A percentile compares a stretch with the other conserved stretches of the same genome.
Evolutionary conservation across 2,329 filamentous ascomycete genomes (phyloP).

Genomic region (Trichoderma sp.): DNA sequence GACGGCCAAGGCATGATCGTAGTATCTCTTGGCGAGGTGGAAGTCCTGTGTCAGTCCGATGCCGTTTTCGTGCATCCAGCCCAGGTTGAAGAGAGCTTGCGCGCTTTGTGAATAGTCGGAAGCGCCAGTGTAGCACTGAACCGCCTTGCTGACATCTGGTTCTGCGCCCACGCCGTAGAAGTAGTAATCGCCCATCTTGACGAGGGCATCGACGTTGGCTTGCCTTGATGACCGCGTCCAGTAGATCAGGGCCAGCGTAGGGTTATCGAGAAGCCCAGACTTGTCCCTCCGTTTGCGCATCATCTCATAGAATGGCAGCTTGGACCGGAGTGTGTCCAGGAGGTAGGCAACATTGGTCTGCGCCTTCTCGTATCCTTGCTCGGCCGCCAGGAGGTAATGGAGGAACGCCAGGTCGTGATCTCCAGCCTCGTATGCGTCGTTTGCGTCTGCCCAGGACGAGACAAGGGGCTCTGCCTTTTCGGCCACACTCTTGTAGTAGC

Average conservation of each 20-base stretch:
- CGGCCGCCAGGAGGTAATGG: slow-evolving; percentile 81
- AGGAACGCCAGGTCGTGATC: slow-evolving; percentile 80
- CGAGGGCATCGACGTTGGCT: slow-evolving; percentile 86
- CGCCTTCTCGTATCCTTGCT: slow-evolving; percentile 86
- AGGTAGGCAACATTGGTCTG: slow-evolving; percentile 90
- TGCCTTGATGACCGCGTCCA: slow-evolving; percentile 96
- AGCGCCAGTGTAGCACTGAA: slow-evolving; percentile 87
- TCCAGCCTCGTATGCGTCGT: slow-evolving; percentile 76
- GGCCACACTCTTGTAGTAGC: slow-evolving; percentile 80
- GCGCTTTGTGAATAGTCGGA: slow-evolving; percentile 90
- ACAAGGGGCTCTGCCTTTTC: slow-evolving; percentile 73
- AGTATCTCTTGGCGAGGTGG: slow-evolving; percentile 94
- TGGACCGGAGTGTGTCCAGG: slow-evolving; percentile 71
- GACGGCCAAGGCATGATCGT: slow-evolving; percentile 87
- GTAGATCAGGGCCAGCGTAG: slow-evolving; percentile 76
- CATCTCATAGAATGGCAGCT: slow-evolving; percentile 44
- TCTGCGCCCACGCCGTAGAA: slow-evolving; percentile 76
- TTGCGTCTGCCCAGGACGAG: slow-evolving; percentile 80
- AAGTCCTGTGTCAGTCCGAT: slow-evolving; percentile 92
- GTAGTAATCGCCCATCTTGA: slow-evolving; percentile 99
- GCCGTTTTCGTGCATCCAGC: slow-evolving; percentile 99
- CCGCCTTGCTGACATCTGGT: slow-evolving; percentile 78
- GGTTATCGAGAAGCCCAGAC: slow-evolving; percentile 52
- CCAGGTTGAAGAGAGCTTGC: slow-evolving; percentile 94
- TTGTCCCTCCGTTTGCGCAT: slow-evolving; percentile 47